Evolutionary conservation across 106 monocot species (phyloP).

Genomic region (Cymbidium sinense): DNA sequence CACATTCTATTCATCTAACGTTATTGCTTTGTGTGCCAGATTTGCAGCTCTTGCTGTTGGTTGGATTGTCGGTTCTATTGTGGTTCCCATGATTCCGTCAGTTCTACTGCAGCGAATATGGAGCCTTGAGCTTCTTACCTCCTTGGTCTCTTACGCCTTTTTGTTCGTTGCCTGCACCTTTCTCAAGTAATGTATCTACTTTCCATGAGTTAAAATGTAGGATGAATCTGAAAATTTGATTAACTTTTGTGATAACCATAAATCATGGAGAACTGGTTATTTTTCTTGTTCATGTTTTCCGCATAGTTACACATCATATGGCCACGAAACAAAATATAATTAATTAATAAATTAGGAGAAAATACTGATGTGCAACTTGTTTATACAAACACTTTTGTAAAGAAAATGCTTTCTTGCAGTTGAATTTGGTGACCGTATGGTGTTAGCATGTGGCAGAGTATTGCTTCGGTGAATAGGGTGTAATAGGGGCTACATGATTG

Average conservation of each 20-base stretch:
- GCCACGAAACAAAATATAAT: background rate
- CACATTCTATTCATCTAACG: background rate
- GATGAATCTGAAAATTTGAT: background rate
- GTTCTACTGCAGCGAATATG: conserved; percentile 59
- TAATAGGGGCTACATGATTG: too few species aligned
- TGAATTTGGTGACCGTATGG: too few species aligned
- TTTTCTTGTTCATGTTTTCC: background rate
- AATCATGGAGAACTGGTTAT: background rate
- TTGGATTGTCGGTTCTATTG: conserved; percentile 64
- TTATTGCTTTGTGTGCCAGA: conserved; percentile 27
- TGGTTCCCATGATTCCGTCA: conserved; percentile 69
- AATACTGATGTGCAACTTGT: background rate
- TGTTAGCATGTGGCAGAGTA: too few species aligned
- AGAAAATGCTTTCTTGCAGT: too few species aligned
- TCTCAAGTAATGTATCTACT: conserved; percentile 53
- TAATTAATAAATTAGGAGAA: background rate
- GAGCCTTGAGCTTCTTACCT: conserved; percentile 86
- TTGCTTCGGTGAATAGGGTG: too few species aligned
- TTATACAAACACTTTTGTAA: background rate
- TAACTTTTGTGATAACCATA: background rate
- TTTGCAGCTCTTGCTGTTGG: conserved; percentile 75
- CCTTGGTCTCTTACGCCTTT: conserved; percentile 74
- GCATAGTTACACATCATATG: background rate
- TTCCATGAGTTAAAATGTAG: background rate
- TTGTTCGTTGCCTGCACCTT: conserved; percentile 80